phyloP scores from a whole-genome alignment of 306 rosid genomes.

The Inga laurina region DNA sequence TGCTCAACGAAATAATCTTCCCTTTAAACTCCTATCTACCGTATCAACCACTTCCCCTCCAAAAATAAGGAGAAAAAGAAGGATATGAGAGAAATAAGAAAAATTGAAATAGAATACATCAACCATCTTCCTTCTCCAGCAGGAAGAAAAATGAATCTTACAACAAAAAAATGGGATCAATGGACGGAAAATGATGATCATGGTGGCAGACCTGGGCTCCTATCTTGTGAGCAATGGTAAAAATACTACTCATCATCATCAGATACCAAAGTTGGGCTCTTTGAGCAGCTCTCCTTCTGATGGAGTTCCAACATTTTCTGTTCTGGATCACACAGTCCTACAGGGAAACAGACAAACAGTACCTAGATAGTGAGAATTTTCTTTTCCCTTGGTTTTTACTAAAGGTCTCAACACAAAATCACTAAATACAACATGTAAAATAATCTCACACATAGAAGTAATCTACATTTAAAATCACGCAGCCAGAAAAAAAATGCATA shows the following conservation, averaged over 20 bases:
- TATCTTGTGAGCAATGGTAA: not conserved
- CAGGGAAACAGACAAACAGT: conserved; percentile 18
- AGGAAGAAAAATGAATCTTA: conserved; percentile 15
- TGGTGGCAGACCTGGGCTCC: conserved; percentile 16
- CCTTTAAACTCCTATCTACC: conserved; percentile 20
- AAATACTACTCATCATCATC: conserved; percentile 64
- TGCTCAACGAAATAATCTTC: not conserved
- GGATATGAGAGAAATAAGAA: not conserved
- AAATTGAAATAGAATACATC: conserved; percentile 10
- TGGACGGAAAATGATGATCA: conserved; percentile 22
- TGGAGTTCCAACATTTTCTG: conserved; percentile 82
- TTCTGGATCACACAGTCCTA: conserved; percentile 95
- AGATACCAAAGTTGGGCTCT: conserved; percentile 65
- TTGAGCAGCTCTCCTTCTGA: conserved; percentile 69
- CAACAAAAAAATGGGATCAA: conserved; percentile 19
- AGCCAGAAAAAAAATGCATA: not conserved
- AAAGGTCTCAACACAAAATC: conserved; percentile 6
- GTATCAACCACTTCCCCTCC: not conserved
- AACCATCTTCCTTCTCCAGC: not conserved
- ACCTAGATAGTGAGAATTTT: not conserved
- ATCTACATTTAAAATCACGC: not conserved
- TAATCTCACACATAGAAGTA: not conserved
- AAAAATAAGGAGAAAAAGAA: not conserved
- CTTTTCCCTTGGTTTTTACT: conserved; percentile 23
- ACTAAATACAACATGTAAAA: conserved; percentile 6